phyloP scores from a whole-genome alignment of 192 early-diverging fungal species.

The Entomortierella parvispora region DNA sequence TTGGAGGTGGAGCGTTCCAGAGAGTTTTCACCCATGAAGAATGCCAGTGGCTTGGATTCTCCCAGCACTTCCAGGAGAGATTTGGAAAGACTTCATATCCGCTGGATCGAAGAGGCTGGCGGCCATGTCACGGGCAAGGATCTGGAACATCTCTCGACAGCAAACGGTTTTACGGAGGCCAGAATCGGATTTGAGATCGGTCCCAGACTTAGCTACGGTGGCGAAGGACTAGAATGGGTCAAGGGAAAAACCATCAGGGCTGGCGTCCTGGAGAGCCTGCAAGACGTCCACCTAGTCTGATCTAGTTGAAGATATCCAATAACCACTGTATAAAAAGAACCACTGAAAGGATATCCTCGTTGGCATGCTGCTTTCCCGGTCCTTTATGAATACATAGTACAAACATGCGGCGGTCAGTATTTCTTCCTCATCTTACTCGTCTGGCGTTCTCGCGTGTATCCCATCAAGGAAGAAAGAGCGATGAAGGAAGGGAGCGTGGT shows the following conservation, averaged over 20 bases:
- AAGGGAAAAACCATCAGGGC: slow-evolving; percentile 61
- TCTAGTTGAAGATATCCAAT: not conserved
- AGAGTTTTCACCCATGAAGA: slow-evolving; percentile 96
- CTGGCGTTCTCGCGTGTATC: too few species aligned
- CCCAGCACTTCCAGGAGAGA: slow-evolving; percentile 88
- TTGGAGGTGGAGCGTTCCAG: slow-evolving; percentile 85
- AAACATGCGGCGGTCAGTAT: too few species aligned
- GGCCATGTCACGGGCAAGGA: slow-evolving; percentile 65
- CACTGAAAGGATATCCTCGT: too few species aligned
- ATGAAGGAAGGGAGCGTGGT: too few species aligned
- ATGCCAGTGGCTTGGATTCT: slow-evolving; percentile 81
- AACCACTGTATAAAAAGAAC: too few species aligned
- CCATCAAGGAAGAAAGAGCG: too few species aligned
- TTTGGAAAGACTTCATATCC: slow-evolving; percentile 76
- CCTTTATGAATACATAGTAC: too few species aligned
- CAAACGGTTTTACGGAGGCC: slow-evolving; percentile 10
- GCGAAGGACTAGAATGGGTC: slow-evolving; percentile 85
- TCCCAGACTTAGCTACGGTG: slow-evolving; percentile 83
- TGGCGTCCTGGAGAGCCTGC: not conserved
- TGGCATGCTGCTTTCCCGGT: too few species aligned
- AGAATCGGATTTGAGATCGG: slow-evolving; percentile 77
- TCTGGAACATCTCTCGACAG: slow-evolving; percentile 33
- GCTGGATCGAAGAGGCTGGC: slow-evolving; percentile 82
- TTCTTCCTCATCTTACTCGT: too few species aligned
- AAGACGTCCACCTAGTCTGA: slow-evolving; percentile 10